A percentile compares a stretch with the other conserved stretches of the same genome.
Conservation (phyloP, 2,329 filamentous ascomycete genomes). For the Aspergillus novoparasiticus region DNA sequence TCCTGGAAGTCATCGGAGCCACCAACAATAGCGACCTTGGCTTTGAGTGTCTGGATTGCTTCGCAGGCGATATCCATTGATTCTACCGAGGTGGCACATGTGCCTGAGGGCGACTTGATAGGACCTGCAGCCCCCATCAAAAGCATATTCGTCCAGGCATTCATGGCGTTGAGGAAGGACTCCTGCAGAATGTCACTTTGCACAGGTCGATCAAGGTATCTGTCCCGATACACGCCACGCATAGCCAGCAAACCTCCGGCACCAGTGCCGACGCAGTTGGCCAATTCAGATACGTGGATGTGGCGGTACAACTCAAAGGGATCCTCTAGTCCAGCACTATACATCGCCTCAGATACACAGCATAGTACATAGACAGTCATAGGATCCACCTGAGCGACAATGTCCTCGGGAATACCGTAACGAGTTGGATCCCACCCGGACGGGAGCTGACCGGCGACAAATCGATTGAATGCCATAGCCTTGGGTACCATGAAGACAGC, state of each 20-base stretch:
- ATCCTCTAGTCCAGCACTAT: slow-evolving; percentile 93
- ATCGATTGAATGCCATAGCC: slow-evolving; percentile 92
- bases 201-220: slow-evolving; percentile 92
- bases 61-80: slow-evolving; percentile 98
- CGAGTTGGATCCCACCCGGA: slow-evolving; percentile 96
- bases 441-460: slow-evolving; percentile 95
- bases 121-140: slow-evolving; percentile 93
- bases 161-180: slow-evolving; percentile 99
- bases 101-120: slow-evolving; percentile 97
- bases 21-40: slow-evolving; percentile 94
- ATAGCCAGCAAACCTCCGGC: slow-evolving; percentile 93
- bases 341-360: slow-evolving; percentile 85
- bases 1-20: slow-evolving; percentile 99
- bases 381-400: slow-evolving; percentile 95
- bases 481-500: slow-evolving; percentile 95
- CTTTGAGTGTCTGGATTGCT: slow-evolving; percentile 98
- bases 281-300: slow-evolving; percentile 94
- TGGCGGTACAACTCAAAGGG: slow-evolving; percentile 99
- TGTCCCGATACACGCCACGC: slow-evolving; percentile 96
- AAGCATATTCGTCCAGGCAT: slow-evolving; percentile 99
- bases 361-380: slow-evolving; percentile 95
- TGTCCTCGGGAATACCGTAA: slow-evolving; percentile 96
- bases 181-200: slow-evolving; percentile 99
- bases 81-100: slow-evolving; percentile 95
- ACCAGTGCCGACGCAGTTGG: slow-evolving; percentile 97